phyloP scores from a whole-genome alignment of 768 basidiomycete genomes.

The Fibroporia radiculosa region DNA sequence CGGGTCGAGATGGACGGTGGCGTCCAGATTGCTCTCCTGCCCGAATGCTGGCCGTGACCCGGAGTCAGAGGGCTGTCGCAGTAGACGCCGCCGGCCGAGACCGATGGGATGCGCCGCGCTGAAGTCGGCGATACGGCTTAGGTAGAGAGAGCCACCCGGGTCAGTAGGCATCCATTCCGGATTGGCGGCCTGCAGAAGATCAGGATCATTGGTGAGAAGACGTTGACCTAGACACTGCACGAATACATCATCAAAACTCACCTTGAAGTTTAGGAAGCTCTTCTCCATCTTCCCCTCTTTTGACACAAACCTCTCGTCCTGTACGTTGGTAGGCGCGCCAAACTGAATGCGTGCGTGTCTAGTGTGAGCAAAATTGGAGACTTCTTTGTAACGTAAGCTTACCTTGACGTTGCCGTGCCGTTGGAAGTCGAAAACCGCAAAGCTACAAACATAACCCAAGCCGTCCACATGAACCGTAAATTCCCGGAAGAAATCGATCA shows the following conservation, averaged over 20 bases:
- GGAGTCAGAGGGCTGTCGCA: constrained; percentile 18
- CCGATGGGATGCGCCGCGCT: constrained; percentile 35
- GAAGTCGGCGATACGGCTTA: constrained; percentile 74
- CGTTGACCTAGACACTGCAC: too few relatives aligned
- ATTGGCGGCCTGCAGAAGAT: constrained; percentile 61
- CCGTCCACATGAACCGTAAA: constrained; percentile 97
- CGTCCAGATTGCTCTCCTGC: constrained; percentile 10
- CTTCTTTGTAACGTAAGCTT: constrained; percentile 14
- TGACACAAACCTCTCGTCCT: constrained; percentile 71
- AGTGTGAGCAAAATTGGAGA: not conserved
- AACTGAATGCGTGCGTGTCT: constrained; percentile 39
- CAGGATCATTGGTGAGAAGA: constrained; percentile 1
- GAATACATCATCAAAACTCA: constrained; percentile 20
- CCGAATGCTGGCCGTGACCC: not conserved
- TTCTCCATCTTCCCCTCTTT: constrained; percentile 99
- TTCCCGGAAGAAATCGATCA: constrained; percentile 97
- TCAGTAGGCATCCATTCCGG: constrained; percentile 94
- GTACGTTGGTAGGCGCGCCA: constrained; percentile 67
- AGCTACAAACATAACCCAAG: constrained; percentile 93
- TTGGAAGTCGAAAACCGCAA: constrained; percentile 97
- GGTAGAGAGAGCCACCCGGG: constrained; percentile 84
- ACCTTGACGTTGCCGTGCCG: constrained; percentile 89
- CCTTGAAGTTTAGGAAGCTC: constrained; percentile 91
- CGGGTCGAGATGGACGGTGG: constrained; percentile 19
- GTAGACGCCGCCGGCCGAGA: constrained; percentile 16